Conservation (phyloP, 768 basidiomycete species). For the Tulasnella sp. region DNA sequence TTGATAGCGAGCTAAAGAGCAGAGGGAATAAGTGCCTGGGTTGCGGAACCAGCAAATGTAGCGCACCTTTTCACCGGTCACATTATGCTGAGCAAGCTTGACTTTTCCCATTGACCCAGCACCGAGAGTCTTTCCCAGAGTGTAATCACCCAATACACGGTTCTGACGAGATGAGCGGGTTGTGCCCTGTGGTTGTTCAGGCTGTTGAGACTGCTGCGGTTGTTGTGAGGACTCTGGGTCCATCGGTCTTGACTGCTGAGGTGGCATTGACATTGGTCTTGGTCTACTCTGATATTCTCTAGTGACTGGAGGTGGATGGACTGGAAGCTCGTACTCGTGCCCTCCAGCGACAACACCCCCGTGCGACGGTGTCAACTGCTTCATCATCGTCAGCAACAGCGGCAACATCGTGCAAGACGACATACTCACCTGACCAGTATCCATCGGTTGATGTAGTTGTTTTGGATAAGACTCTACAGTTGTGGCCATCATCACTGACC, state of each 20-base stretch:
- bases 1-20: constrained; percentile 81
- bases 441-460: background rate
- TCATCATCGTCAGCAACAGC: constrained; percentile 15
- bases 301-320: constrained; percentile 15
- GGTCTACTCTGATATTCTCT: constrained; percentile 29
- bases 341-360: constrained; percentile 40
- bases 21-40: background rate
- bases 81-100: constrained; percentile 81
- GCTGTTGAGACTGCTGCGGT: background rate
- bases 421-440: background rate
- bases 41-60: background rate
- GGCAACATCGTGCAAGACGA: background rate
- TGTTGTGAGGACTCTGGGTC: background rate
- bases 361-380: constrained; percentile 36
- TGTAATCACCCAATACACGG: constrained; percentile 83
- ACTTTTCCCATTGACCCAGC: constrained; percentile 99
- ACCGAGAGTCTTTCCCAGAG: constrained; percentile 89
- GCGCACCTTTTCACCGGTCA: constrained; percentile 84
- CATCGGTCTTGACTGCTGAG: constrained; percentile 35
- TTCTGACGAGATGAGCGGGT: constrained; percentile 18
- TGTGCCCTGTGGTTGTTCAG: constrained; percentile 10
- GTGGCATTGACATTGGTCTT: constrained; percentile 64
- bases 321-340: constrained; percentile 53
- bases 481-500: background rate
- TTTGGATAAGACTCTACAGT: background rate